Conservation (phyloP, 805 yeast genomes). For the Diddensiella santjacobensis region DNA sequence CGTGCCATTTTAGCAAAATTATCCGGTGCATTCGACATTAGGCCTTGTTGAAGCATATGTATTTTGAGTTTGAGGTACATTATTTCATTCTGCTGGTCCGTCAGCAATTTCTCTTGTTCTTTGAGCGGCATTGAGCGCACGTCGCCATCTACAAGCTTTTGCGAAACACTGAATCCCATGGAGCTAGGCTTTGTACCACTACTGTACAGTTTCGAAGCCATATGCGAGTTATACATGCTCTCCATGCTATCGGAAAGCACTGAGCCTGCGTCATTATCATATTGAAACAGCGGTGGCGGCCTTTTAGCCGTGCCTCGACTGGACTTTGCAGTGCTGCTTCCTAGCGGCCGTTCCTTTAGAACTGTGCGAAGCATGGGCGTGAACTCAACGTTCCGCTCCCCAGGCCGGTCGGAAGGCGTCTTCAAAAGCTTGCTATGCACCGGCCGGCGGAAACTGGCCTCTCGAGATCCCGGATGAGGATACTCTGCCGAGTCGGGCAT, state of each 20-base stretch:
- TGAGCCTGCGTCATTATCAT: slow-evolving; percentile 1
- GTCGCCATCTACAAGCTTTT: slow-evolving; percentile 12
- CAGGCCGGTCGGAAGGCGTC: slow-evolving; percentile 10
- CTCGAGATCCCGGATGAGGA: slow-evolving; percentile 1
- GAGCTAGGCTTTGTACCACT: not conserved
- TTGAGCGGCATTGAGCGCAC: slow-evolving; percentile 21
- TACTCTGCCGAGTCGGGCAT: not conserved
- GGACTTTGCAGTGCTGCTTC: not conserved
- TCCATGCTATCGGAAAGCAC: slow-evolving; percentile 15
- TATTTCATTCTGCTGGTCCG: slow-evolving; percentile 21
- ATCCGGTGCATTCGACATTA: slow-evolving; percentile 16
- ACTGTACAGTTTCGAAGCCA: not conserved
- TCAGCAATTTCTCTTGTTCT: slow-evolving; percentile 21
- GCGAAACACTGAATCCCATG: slow-evolving; percentile 2
- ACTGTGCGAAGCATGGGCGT: slow-evolving; percentile 20
- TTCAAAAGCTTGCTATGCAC: slow-evolving; percentile 1
- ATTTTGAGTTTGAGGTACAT: slow-evolving; percentile 22
- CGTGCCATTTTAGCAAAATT: slow-evolving; percentile 1
- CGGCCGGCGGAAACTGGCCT: slow-evolving; percentile 1
- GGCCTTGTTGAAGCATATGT: slow-evolving; percentile 14
- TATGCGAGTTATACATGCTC: slow-evolving; percentile 6
- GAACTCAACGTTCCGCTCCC: slow-evolving; percentile 14
- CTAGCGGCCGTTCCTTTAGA: slow-evolving; percentile 2
- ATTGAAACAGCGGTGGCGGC: slow-evolving; percentile 13
- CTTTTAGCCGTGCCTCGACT: not conserved